A percentile compares a stretch with the other conserved stretches of the same genome.
Evolutionary conservation across 208 protist genomes (phyloP).

Genomic region (Leishmania aethiopica): DNA sequence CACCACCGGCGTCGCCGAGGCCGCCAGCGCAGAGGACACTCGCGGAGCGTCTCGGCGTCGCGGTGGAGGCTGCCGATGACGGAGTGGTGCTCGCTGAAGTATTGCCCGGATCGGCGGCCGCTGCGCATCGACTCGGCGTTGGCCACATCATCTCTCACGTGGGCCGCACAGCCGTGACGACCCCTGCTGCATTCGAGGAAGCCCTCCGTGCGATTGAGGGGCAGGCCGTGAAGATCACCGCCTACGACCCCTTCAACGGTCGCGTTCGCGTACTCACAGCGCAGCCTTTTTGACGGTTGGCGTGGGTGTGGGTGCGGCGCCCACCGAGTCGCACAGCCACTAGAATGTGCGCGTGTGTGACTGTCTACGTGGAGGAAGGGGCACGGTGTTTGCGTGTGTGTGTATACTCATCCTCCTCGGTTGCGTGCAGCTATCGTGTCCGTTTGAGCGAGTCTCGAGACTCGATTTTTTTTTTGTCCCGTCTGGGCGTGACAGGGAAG

Average conservation of each 20-base stretch:
- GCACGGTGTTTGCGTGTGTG: background rate
- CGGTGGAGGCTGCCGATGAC: conserved; percentile 29
- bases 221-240: conserved; percentile 42
- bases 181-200: conserved; percentile 26
- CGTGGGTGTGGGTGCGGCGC: background rate
- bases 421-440: background rate
- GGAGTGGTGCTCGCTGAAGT: conserved; percentile 47
- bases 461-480: background rate
- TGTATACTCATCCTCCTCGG: background rate
- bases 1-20: background rate
- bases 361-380: background rate
- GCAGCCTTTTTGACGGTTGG: conserved; percentile 2
- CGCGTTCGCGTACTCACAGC: conserved; percentile 45
- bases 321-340: too few species aligned
- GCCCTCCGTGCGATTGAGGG: conserved; percentile 27
- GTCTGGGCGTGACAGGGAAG: background rate
- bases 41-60: conserved; percentile 33
- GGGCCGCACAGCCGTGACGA: conserved; percentile 35
- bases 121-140: conserved; percentile 20
- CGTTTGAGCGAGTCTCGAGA: background rate
- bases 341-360: background rate
- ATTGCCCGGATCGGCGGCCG: conserved; percentile 31
- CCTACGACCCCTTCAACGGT: conserved; percentile 51
- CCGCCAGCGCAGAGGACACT: conserved; percentile 1
- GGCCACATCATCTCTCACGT: conserved; percentile 65